Evolutionary conservation across 495 filamentous ascomycete genomes (phyloP).

Genomic region (Aspergillus baeticus): DNA sequence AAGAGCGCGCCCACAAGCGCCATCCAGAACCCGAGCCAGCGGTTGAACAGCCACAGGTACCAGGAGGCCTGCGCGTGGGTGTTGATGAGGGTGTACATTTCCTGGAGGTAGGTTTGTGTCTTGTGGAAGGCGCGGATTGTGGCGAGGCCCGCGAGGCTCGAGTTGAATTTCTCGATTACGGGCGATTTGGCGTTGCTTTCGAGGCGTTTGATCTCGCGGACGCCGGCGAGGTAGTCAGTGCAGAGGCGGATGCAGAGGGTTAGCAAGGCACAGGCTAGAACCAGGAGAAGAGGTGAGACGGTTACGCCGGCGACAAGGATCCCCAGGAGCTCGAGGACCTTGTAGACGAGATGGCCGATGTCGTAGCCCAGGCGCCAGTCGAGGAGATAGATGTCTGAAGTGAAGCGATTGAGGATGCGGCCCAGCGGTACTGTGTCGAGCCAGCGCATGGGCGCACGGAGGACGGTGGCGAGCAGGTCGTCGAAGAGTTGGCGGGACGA

Average conservation of each 20-base stretch:
- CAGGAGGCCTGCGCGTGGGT: constrained; percentile 56
- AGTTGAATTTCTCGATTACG: constrained; percentile 70
- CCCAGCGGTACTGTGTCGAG: constrained; percentile 77
- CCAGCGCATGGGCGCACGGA: constrained; percentile 71
- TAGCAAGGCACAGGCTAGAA: constrained; percentile 23
- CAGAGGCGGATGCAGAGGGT: constrained; percentile 55
- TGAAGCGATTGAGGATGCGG: constrained; percentile 74
- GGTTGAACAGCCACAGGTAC: constrained; percentile 68
- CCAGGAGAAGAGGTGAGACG: constrained; percentile 28
- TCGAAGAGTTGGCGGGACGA: constrained; percentile 64
- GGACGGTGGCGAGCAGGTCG: constrained; percentile 60
- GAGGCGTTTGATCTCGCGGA: constrained; percentile 69
- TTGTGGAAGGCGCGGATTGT: constrained; percentile 76
- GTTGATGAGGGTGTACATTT: constrained; percentile 65
- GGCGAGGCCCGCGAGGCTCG: constrained; percentile 61
- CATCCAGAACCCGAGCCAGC: constrained; percentile 75
- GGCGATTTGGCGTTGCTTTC: constrained; percentile 69
- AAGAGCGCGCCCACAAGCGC: constrained; percentile 69
- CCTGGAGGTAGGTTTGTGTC: constrained; percentile 55
- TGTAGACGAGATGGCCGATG: constrained; percentile 54
- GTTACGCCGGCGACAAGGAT: constrained; percentile 29
- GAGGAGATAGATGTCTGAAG: constrained; percentile 68
- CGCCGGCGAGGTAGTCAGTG: constrained; percentile 59
- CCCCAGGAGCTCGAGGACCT: constrained; percentile 33
- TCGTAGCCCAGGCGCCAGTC: constrained; percentile 61